A percentile compares a stretch with the other conserved stretches of the same genome.
Evolutionary conservation across 139 green algal genomes (phyloP).

Genomic region (Spirogloea muscicola): DNA sequence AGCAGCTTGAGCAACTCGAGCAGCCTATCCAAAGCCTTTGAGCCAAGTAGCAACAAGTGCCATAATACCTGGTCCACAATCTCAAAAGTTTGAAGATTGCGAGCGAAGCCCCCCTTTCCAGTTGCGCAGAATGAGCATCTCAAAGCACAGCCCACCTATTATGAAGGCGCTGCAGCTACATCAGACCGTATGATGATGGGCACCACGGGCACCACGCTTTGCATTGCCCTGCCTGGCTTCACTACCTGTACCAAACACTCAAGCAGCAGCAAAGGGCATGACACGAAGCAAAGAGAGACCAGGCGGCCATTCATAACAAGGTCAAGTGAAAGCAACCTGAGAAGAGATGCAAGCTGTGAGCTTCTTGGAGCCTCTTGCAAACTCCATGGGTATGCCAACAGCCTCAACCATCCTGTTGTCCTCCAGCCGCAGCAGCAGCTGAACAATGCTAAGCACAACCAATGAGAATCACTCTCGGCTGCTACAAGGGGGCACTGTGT

Average conservation of each 20-base stretch:
- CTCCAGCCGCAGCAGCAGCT: slow-evolving; percentile 79
- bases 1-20: too few relatives aligned
- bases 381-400: slow-evolving; percentile 73
- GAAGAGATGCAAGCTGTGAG: slow-evolving; percentile 94
- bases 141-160: slow-evolving; percentile 93
- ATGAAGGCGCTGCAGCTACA: neutral
- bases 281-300: neutral
- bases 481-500: neutral
- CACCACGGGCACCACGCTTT: neutral
- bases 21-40: too few relatives aligned
- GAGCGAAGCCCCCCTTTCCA: slow-evolving; percentile 91
- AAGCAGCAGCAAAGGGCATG: neutral
- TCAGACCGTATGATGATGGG: neutral
- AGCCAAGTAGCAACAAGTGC: too few relatives aligned
- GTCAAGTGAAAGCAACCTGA: slow-evolving; percentile 61
- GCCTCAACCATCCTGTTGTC: slow-evolving; percentile 87
- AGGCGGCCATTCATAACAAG: neutral
- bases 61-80: slow-evolving; percentile 77
- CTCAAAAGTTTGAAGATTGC: slow-evolving; percentile 87
- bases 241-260: neutral
- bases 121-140: slow-evolving; percentile 97
- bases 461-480: neutral
- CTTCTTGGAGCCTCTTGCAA: slow-evolving; percentile 29
- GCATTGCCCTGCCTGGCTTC: neutral
- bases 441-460: neutral